phyloP scores from a whole-genome alignment of 2,329 filamentous ascomycete species.

The Alternaria ethzedia region DNA sequence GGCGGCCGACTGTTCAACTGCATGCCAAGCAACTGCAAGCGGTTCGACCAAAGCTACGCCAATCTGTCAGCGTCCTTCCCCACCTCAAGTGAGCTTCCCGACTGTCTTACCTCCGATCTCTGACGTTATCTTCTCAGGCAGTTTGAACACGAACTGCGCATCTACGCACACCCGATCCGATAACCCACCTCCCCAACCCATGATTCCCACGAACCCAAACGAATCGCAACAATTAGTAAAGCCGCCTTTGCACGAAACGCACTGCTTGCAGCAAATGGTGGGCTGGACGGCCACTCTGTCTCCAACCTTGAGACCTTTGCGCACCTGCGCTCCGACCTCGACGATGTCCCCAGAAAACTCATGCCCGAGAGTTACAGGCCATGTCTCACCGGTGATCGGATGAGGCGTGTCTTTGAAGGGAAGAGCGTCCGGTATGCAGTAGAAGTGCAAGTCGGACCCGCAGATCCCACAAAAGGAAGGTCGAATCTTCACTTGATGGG shows the following conservation, averaged over 20 bases:
- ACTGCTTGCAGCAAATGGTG: neutral
- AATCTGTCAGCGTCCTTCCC: neutral
- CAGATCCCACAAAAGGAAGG: neutral
- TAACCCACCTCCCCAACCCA: neutral
- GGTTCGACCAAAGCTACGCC: neutral
- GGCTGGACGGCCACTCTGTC: neutral
- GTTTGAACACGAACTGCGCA: neutral
- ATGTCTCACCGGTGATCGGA: neutral
- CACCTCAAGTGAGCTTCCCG: neutral
- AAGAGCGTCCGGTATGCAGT: neutral
- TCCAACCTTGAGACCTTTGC: neutral
- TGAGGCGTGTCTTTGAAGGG: neutral
- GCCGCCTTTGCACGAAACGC: neutral
- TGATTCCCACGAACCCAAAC: neutral
- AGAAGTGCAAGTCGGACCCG: neutral
- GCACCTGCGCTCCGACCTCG: neutral
- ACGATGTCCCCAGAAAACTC: neutral
- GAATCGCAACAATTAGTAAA: neutral
- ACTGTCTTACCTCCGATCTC: neutral
- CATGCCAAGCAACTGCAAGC: neutral
- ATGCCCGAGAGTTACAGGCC: neutral
- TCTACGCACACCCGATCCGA: neutral
- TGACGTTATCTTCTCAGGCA: neutral
- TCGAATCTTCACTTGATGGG: neutral
- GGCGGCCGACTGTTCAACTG: neutral